Conservation (phyloP, 1,139 yeast species). For the Lodderomyces jiufengensis region DNA sequence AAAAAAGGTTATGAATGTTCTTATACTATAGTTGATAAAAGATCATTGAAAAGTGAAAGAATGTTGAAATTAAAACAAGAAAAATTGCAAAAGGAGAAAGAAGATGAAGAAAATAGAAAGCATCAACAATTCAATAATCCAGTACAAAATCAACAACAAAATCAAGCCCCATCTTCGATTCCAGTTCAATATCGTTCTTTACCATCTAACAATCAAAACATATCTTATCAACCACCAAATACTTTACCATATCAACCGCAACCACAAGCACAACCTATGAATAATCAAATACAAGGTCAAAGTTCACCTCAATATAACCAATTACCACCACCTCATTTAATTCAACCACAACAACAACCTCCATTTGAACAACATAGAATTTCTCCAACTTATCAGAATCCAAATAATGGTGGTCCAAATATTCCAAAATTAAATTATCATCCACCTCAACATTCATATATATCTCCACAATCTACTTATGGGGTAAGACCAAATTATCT, state of each 20-base stretch:
- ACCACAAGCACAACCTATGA: constrained; percentile 5
- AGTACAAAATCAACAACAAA: constrained; percentile 4
- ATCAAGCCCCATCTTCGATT: not conserved
- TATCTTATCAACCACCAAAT: not conserved
- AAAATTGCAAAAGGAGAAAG: constrained; percentile 4
- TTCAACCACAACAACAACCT: constrained; percentile 8
- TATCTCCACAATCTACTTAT: no score
- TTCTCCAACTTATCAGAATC: constrained; percentile 2
- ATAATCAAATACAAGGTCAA: constrained; percentile 4
- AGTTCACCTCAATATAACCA: constrained; percentile 1
- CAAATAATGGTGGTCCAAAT: no score
- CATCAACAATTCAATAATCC: not conserved
- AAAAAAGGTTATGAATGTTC: constrained; percentile 24
- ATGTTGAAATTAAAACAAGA: constrained; percentile 16
- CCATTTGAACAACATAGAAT: not conserved
- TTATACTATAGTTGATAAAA: constrained; percentile 24
- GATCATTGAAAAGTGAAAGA: constrained; percentile 28
- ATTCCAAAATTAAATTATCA: no score
- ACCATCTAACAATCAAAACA: not conserved
- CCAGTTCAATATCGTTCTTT: not conserved
- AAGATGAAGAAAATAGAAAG: constrained; percentile 1
- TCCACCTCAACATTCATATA: no score
- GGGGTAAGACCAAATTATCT: constrained; percentile 1
- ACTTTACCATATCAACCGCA: constrained; percentile 4
- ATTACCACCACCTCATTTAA: constrained; percentile 3